A percentile compares a stretch with the other conserved stretches of the same genome.
phyloP scores from a whole-genome alignment of 306 rosid genomes.

The Neltuma alba region DNA sequence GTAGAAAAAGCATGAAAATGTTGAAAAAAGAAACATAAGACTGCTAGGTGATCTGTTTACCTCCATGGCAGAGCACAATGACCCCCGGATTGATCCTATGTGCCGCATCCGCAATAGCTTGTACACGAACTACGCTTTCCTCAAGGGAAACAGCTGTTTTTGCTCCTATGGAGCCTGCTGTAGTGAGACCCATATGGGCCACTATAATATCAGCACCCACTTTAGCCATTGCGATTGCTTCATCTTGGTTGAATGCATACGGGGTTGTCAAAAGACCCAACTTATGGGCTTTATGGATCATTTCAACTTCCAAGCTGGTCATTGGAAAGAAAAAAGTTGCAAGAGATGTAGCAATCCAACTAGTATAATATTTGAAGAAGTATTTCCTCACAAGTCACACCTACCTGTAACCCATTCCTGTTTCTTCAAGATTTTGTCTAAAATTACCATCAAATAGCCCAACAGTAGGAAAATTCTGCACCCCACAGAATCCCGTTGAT shows the following conservation, averaged over 20 bases:
- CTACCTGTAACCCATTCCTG: constrained; percentile 95
- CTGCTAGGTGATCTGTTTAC: constrained; percentile 42
- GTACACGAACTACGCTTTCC: constrained; percentile 78
- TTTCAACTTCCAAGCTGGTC: constrained; percentile 85
- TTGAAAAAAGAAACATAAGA: constrained; percentile 8
- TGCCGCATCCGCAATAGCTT: constrained; percentile 87
- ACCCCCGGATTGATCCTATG: constrained; percentile 65
- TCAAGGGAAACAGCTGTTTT: constrained; percentile 78
- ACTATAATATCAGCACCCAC: constrained; percentile 91
- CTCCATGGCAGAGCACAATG: constrained; percentile 91
- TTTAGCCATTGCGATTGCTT: constrained; percentile 81
- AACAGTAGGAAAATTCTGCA: constrained; percentile 97
- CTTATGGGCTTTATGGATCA: constrained; percentile 84
- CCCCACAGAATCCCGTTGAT: constrained; percentile 87
- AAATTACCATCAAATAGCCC: constrained; percentile 92
- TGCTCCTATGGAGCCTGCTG: constrained; percentile 91
- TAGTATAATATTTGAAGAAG: neutral
- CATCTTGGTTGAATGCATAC: constrained; percentile 78
- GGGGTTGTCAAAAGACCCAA: constrained; percentile 96
- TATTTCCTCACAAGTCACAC: constrained; percentile 22
- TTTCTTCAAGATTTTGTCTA: constrained; percentile 95
- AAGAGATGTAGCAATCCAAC: constrained; percentile 18
- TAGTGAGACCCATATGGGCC: constrained; percentile 95
- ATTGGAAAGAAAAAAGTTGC: constrained; percentile 33
- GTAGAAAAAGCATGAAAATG: constrained; percentile 16